Evolutionary conservation across 805 yeast species (phyloP).

Genomic region (Candida incommunis): DNA sequence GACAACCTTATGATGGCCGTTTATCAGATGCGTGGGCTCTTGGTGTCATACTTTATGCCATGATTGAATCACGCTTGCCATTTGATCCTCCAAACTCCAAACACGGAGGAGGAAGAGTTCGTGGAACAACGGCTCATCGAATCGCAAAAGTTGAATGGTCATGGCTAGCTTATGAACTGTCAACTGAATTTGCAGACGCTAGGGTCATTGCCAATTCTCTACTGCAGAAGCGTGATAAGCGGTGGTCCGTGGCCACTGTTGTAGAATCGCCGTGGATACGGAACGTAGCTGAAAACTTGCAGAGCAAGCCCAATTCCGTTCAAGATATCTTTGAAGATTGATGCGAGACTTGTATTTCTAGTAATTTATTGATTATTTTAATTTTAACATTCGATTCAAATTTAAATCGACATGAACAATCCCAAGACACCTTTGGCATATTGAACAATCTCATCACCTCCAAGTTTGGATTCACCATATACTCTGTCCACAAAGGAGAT

Average conservation of each 20-base stretch:
- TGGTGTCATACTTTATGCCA: conserved; percentile 78
- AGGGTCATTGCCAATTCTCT: neutral
- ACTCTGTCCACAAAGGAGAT: conserved; percentile 66
- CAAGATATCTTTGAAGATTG: neutral
- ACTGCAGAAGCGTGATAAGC: neutral
- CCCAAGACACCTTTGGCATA: conserved; percentile 67
- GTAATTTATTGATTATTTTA: neutral
- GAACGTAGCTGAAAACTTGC: neutral
- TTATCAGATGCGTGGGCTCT: conserved; percentile 90
- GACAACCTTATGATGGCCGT: conserved; percentile 81
- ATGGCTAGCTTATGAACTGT: conserved; percentile 33
- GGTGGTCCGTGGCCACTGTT: neutral
- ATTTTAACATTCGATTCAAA: neutral
- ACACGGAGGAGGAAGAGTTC: conserved; percentile 23
- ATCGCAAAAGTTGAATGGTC: conserved; percentile 90
- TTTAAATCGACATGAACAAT: conserved; percentile 45
- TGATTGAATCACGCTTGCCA: conserved; percentile 78
- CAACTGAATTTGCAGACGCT: neutral
- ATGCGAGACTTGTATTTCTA: neutral
- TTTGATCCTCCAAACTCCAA: conserved; percentile 55
- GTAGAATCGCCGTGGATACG: neutral
- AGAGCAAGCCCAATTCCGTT: neutral
- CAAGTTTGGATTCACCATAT: conserved; percentile 66
- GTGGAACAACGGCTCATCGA: conserved; percentile 59
- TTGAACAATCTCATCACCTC: conserved; percentile 70